Conservation (phyloP, 805 yeast species). For the Jamesozyma gamospora region DNA sequence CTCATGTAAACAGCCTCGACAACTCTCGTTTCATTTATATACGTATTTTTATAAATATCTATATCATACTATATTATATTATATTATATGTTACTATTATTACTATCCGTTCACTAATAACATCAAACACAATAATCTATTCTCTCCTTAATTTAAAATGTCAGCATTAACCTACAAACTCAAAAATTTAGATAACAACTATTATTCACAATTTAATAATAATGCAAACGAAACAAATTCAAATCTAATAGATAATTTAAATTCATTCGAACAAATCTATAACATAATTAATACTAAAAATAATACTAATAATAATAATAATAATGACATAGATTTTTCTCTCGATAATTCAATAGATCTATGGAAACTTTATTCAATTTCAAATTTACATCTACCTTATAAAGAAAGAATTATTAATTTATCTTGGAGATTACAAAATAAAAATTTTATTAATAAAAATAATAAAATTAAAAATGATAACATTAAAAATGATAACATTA, state of each 20-base stretch:
- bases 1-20: too few species aligned
- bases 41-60: background rate
- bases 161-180: background rate
- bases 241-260: background rate
- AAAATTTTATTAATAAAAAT: background rate
- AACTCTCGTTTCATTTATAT: background rate
- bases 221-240: background rate
- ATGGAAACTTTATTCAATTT: conserved; percentile 77
- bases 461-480: conserved; percentile 4
- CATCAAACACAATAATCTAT: too few species aligned
- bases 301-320: background rate
- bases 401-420: conserved; percentile 70
- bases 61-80: too few species aligned
- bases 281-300: background rate
- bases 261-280: background rate
- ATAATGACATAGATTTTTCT: background rate
- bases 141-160: background rate
- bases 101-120: too few species aligned
- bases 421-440: conserved; percentile 51
- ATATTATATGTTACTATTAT: too few species aligned
- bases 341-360: conserved; percentile 17
- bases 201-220: background rate
- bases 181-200: background rate
- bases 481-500: background rate
- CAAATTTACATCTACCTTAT: conserved; percentile 66